Conservation (phyloP, 192 early-diverging fungal species). For the Allomyces macrogynus region DNA sequence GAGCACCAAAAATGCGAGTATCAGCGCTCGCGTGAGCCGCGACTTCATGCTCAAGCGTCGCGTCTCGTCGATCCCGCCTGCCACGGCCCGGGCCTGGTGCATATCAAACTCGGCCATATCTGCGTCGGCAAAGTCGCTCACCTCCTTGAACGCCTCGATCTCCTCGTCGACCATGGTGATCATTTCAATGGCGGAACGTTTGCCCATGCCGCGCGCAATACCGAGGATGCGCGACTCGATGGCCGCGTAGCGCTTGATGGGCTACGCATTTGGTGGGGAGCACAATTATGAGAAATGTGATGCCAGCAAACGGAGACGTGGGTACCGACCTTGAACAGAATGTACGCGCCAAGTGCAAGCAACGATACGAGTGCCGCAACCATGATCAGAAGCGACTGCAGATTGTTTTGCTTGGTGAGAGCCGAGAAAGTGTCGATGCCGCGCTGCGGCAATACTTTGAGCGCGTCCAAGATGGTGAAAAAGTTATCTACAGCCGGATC, state of each 20-base stretch:
- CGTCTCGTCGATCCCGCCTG: no score
- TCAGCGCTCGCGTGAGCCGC: no score
- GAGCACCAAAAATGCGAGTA: no score
- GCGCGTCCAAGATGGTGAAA: not conserved
- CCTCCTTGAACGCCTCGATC: not conserved
- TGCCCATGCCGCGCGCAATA: not conserved
- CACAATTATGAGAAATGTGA: not conserved
- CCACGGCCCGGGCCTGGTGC: no score
- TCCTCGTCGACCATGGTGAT: not conserved
- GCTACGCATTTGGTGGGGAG: not conserved
- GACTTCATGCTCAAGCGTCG: no score
- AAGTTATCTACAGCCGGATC: not conserved
- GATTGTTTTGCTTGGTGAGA: not conserved
- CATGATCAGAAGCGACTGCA: not conserved
- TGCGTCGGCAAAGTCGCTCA: not conserved
- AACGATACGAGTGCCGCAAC: not conserved
- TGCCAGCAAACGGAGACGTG: not conserved
- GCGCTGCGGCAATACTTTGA: not conserved
- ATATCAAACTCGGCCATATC: no score
- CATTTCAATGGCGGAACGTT: not conserved
- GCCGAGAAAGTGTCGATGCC: not conserved
- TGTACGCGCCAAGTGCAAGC: not conserved
- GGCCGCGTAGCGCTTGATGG: not conserved
- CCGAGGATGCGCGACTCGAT: not conserved
- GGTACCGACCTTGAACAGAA: not conserved